These are phyloP conservation scores for Pulveroboletus sp. DNA, from an alignment of 768 basidiomycete genomes.

Conservation along the genomic window DNA sequence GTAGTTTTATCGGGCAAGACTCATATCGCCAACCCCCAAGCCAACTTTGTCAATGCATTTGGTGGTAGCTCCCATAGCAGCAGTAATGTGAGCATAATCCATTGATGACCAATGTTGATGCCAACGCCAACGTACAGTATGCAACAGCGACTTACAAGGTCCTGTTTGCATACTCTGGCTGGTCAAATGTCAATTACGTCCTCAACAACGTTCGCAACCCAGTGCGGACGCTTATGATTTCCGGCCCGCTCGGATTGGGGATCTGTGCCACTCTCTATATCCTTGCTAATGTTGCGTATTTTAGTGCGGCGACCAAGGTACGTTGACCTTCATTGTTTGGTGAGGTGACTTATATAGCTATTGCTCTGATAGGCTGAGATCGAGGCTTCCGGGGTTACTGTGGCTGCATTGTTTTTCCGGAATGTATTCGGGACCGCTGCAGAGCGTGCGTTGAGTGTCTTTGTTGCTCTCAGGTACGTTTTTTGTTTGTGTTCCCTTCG, in stretches of 20 bases:
- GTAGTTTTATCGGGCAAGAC: constrained; percentile 58
- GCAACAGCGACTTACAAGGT: constrained; percentile 62
- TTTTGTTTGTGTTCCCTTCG: not conserved
- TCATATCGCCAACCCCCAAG: constrained; percentile 47
- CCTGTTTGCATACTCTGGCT: constrained; percentile 46
- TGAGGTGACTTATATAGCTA: not conserved
- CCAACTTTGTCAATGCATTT: constrained; percentile 55
- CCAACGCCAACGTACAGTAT: constrained; percentile 34
- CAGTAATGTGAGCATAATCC: constrained; percentile 35
- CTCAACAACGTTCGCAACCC: constrained; percentile 58
- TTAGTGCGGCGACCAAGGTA: constrained; percentile 34
- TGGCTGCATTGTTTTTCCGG: constrained; percentile 56
- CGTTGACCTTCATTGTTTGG: not conserved
- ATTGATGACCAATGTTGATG: not conserved
- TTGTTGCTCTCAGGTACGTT: constrained; percentile 51
- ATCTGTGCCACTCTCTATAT: constrained; percentile 52
- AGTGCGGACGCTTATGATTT: constrained; percentile 56
- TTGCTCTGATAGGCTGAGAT: constrained; percentile 38
- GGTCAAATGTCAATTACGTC: constrained; percentile 55
- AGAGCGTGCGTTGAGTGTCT: constrained; percentile 50
- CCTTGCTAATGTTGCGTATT: constrained; percentile 56
- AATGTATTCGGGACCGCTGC: constrained; percentile 54
- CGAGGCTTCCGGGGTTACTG: constrained; percentile 44
- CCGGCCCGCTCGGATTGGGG: constrained; percentile 54
- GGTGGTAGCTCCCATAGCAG: constrained; percentile 49